Evolutionary conservation across 495 filamentous ascomycete genomes (phyloP).

Genomic region (Hypoxylon rickii): DNA sequence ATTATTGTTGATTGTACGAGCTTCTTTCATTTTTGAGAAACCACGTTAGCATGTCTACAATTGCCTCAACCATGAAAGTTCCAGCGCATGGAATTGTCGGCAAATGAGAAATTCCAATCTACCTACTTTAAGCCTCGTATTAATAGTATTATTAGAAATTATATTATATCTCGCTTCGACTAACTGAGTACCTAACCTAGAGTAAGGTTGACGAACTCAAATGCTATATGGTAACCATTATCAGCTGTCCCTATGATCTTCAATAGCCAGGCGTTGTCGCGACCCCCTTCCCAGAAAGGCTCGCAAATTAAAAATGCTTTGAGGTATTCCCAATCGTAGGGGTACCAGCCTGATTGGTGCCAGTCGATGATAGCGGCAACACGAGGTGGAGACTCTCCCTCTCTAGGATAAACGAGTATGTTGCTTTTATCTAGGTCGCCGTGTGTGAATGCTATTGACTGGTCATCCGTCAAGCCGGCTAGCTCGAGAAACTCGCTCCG

Average conservation of each 20-base stretch:
- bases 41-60: no score
- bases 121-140: no score
- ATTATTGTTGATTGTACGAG: no score
- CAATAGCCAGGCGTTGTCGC: conserved; percentile 2
- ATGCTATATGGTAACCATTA: background rate
- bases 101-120: no score
- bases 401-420: conserved; percentile 35
- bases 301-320: conserved; percentile 39
- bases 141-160: no score
- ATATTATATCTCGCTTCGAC: no score
- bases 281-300: background rate
- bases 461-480: conserved; percentile 45
- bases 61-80: no score
- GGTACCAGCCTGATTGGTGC: conserved; percentile 56
- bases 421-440: conserved; percentile 54
- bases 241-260: background rate
- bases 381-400: conserved; percentile 27
- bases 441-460: conserved; percentile 52
- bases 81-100: no score
- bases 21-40: no score
- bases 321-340: conserved; percentile 51
- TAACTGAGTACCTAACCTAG: background rate
- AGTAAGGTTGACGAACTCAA: background rate
- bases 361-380: conserved; percentile 52
- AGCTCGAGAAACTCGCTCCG: conserved; percentile 45